Conservation (phyloP, 495 filamentous ascomycete genomes). For the Aspergillus bertholletiae region DNA sequence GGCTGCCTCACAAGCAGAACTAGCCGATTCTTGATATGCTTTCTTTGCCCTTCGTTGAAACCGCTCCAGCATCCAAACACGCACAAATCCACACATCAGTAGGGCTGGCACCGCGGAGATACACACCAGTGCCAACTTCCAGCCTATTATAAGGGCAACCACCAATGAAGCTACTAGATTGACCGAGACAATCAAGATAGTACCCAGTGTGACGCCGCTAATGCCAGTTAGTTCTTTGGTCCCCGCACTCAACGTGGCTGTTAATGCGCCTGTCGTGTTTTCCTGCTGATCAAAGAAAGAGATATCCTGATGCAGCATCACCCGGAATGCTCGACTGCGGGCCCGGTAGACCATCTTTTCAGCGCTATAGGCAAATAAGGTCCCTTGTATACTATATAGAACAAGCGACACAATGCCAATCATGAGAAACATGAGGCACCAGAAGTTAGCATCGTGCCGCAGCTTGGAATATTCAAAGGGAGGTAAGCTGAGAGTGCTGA, state of each 20-base stretch:
- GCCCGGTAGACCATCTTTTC: conserved; percentile 78
- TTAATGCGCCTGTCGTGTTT: conserved; percentile 77
- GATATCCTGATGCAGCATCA: conserved; percentile 87
- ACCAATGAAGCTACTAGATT: conserved; percentile 67
- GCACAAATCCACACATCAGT: conserved; percentile 75
- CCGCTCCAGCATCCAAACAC: conserved; percentile 73
- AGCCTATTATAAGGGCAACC: conserved; percentile 68
- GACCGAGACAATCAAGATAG: conserved; percentile 68
- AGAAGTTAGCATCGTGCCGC: conserved; percentile 74
- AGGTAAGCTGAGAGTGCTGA: conserved; percentile 60
- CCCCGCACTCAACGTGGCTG: conserved; percentile 77
- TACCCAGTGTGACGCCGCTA: conserved; percentile 76
- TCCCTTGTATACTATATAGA: conserved; percentile 63
- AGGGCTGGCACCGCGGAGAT: conserved; percentile 73
- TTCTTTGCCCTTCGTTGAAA: conserved; percentile 69
- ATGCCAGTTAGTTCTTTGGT: conserved; percentile 80
- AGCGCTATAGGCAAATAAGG: conserved; percentile 77
- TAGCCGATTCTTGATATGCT: conserved; percentile 70
- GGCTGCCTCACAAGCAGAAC: conserved; percentile 86
- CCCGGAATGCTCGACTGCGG: conserved; percentile 73
- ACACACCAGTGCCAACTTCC: conserved; percentile 89
- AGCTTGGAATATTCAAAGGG: conserved; percentile 43
- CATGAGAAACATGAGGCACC: conserved; percentile 92
- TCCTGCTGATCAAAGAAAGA: conserved; percentile 80
- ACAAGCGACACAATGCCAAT: conserved; percentile 72